Evolutionary conservation across 2,329 filamentous ascomycete genomes (phyloP).

Genomic region (Saccharata proteae): DNA sequence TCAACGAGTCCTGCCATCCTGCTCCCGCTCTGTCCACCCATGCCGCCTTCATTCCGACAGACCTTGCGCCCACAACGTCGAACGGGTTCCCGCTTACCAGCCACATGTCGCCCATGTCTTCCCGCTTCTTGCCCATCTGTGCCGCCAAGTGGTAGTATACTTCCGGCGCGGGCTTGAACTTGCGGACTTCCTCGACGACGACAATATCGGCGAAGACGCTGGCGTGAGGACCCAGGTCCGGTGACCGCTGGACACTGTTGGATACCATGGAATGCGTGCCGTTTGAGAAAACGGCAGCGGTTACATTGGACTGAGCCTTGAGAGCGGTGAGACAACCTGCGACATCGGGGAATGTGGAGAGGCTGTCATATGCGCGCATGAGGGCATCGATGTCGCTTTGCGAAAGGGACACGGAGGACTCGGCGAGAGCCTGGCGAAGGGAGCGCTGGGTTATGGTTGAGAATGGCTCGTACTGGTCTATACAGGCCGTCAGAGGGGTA

Average conservation of each 20-base stretch:
- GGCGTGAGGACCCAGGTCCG: slow-evolving; percentile 38
- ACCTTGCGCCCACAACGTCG: slow-evolving; percentile 53
- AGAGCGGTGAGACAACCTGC: slow-evolving; percentile 39
- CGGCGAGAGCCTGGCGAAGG: slow-evolving; percentile 51
- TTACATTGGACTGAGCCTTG: slow-evolving; percentile 27
- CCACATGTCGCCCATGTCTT: slow-evolving; percentile 45
- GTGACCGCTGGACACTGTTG: slow-evolving; percentile 46
- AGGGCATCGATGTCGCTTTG: slow-evolving; percentile 35
- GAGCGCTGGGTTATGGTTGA: slow-evolving; percentile 49
- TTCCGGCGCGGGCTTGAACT: slow-evolving; percentile 54
- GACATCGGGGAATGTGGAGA: slow-evolving; percentile 55
- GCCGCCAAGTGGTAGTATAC: slow-evolving; percentile 49
- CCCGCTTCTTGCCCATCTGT: slow-evolving; percentile 33
- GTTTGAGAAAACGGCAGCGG: slow-evolving; percentile 58
- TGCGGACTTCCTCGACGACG: slow-evolving; percentile 46
- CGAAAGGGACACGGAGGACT: slow-evolving; percentile 38
- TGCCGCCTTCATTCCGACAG: slow-evolving; percentile 48
- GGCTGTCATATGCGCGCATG: slow-evolving; percentile 52
- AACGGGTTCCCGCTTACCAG: slow-evolving; percentile 63
- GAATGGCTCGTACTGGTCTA: slow-evolving; percentile 52
- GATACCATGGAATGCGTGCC: slow-evolving; percentile 52
- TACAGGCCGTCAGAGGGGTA: neutral
- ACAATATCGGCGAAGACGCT: slow-evolving; percentile 28
- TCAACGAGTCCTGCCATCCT: slow-evolving; percentile 55
- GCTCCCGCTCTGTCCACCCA: slow-evolving; percentile 54